Percentiles rank a stretch among this genome's conserved stretches.
Conservation (phyloP, 371 early-diverging fungal species). For the Mortierella sp. region DNA sequence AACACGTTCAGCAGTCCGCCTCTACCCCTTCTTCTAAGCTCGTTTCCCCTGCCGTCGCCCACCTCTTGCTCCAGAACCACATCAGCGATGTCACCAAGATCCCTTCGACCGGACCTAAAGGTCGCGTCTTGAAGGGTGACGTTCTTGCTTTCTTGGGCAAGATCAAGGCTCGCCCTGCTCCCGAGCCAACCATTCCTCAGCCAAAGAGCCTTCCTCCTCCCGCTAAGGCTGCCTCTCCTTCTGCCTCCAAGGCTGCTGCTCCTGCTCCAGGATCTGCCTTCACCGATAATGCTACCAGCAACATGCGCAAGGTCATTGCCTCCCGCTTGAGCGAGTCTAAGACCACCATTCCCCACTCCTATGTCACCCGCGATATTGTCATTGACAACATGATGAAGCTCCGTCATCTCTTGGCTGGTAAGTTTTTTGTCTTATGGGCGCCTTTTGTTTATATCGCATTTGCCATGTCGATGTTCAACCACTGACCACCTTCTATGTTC, state of each 20-base stretch:
- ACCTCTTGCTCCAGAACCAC: slow-evolving; percentile 69
- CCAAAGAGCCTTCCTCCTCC: slow-evolving; percentile 53
- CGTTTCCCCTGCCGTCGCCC: slow-evolving; percentile 80
- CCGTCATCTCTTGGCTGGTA: slow-evolving; percentile 79
- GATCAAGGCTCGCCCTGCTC: slow-evolving; percentile 69
- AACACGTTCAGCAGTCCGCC: slow-evolving; percentile 27
- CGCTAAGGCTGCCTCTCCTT: slow-evolving; percentile 23
- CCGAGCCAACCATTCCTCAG: slow-evolving; percentile 58
- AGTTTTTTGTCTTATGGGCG: slow-evolving; percentile 22
- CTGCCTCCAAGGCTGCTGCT: slow-evolving; percentile 15
- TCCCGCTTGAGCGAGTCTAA: slow-evolving; percentile 61
- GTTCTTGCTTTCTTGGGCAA: slow-evolving; percentile 81
- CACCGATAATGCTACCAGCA: slow-evolving; percentile 69
- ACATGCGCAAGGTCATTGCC: slow-evolving; percentile 74
- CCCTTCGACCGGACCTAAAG: slow-evolving; percentile 88
- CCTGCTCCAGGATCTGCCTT: slow-evolving; percentile 48
- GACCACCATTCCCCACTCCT: slow-evolving; percentile 76
- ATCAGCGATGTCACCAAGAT: slow-evolving; percentile 71
- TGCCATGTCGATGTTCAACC: background rate
- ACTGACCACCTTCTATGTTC: background rate
- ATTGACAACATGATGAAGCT: slow-evolving; percentile 78
- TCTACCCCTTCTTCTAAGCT: slow-evolving; percentile 61
- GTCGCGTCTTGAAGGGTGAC: slow-evolving; percentile 93
- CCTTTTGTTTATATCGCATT: background rate
- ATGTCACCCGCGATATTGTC: slow-evolving; percentile 76